A percentile compares a stretch with the other conserved stretches of the same genome.
phyloP scores from a whole-genome alignment of 768 basidiomycete genomes.

The Pleurotus djamor region DNA sequence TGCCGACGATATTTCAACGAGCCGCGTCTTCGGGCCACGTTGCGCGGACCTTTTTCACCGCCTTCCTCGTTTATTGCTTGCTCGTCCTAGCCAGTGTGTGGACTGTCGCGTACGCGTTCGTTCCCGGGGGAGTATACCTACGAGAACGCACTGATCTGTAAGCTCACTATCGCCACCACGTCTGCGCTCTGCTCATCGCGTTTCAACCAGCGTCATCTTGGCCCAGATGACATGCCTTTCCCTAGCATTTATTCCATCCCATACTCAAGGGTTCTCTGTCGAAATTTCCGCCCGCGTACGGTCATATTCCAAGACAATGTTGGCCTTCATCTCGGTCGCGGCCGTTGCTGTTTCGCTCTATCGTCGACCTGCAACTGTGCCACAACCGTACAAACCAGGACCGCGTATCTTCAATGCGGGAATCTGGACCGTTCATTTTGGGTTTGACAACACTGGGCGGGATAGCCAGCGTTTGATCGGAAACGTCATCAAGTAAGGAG shows the following conservation, averaged over 20 bases:
- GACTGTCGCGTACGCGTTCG: slow-evolving; percentile 90
- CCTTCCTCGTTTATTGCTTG: slow-evolving; percentile 59
- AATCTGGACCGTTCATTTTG: slow-evolving; percentile 94
- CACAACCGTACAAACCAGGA: slow-evolving; percentile 59
- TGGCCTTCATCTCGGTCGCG: slow-evolving; percentile 38
- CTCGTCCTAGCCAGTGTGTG: slow-evolving; percentile 71
- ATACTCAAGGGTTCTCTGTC: slow-evolving; percentile 9
- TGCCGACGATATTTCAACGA: slow-evolving; percentile 50
- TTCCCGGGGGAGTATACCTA: slow-evolving; percentile 74
- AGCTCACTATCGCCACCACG: slow-evolving; percentile 21
- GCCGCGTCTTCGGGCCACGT: slow-evolving; percentile 40
- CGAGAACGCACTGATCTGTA: slow-evolving; percentile 78
- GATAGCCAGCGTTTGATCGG: slow-evolving; percentile 73
- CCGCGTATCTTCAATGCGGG: slow-evolving; percentile 75
- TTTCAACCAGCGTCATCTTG: slow-evolving; percentile 43
- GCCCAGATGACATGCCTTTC: slow-evolving; percentile 52
- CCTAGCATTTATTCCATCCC: slow-evolving; percentile 36
- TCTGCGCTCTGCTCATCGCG: neutral
- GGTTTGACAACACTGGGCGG: slow-evolving; percentile 68
- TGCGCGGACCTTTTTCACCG: slow-evolving; percentile 49
- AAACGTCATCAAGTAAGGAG: slow-evolving; percentile 39
- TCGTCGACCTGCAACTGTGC: slow-evolving; percentile 45
- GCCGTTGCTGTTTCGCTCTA: slow-evolving; percentile 56
- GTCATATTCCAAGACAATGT: slow-evolving; percentile 25
- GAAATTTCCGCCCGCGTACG: slow-evolving; percentile 16